A percentile compares a stretch with the other conserved stretches of the same genome.
Conservation (phyloP, 2,329 filamentous ascomycete species). For the Ceratocystis alfenasii region DNA sequence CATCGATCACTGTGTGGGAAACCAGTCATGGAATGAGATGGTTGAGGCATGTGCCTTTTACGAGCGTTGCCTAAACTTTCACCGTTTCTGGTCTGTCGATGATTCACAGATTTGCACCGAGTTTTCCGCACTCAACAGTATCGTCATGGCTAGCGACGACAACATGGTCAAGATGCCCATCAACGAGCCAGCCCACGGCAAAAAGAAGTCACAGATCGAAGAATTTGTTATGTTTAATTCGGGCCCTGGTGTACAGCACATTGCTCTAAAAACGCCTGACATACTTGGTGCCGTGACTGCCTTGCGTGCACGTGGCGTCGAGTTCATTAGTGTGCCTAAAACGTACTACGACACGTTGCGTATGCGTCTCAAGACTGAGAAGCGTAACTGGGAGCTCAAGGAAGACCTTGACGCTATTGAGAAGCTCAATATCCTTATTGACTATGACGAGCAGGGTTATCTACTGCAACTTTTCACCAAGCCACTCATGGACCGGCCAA, state of each 20-base stretch:
- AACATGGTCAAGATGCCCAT: constrained; percentile 94
- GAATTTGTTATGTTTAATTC: constrained; percentile 86
- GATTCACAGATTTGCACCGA: constrained; percentile 88
- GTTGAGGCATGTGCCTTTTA: constrained; percentile 57
- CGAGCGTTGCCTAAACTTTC: constrained; percentile 79
- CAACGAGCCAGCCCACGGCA: constrained; percentile 84
- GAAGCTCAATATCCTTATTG: constrained; percentile 75
- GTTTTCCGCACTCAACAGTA: constrained; percentile 74
- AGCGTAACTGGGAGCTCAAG: constrained; percentile 49
- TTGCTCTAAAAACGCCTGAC: constrained; percentile 69
- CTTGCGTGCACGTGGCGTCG: constrained; percentile 73
- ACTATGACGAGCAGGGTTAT: constrained; percentile 90
- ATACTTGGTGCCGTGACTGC: constrained; percentile 68
- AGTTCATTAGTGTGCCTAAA: constrained; percentile 82
- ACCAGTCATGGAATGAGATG: constrained; percentile 93
- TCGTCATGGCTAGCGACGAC: constrained; percentile 82
- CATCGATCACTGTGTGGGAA: constrained; percentile 95
- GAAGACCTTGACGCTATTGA: constrained; percentile 71
- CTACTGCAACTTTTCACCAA: constrained; percentile 66
- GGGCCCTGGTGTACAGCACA: constrained; percentile 84
- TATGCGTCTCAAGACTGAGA: constrained; percentile 54
- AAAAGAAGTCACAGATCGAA: constrained; percentile 88
- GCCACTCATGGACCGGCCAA: constrained; percentile 87
- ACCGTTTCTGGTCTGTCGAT: constrained; percentile 95
- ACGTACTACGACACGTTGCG: constrained; percentile 76